Evolutionary conservation across 2,329 filamentous ascomycete genomes (phyloP).

Genomic region (Shiraia sp.): DNA sequence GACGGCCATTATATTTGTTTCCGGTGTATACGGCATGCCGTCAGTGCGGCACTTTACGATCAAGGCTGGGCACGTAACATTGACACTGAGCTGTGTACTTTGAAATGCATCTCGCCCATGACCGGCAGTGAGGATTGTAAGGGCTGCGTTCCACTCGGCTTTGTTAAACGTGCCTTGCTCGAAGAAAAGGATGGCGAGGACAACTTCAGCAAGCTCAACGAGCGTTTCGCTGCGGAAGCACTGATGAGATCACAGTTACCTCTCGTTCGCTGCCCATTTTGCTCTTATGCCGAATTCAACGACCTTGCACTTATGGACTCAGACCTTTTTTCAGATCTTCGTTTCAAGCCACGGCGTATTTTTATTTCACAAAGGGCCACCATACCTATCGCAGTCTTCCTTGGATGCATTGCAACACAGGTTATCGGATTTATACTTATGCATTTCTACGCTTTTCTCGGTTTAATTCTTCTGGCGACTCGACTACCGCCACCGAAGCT

Average conservation of each 20-base stretch:
- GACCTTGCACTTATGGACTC: slow-evolving; percentile 39
- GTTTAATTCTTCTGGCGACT: slow-evolving; percentile 14
- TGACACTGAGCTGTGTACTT: slow-evolving; percentile 69
- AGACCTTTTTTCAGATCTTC: slow-evolving; percentile 30
- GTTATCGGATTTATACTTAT: slow-evolving; percentile 60
- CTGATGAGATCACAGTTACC: slow-evolving; percentile 74
- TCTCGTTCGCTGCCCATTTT: slow-evolving; percentile 86
- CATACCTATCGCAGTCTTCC: slow-evolving; percentile 37
- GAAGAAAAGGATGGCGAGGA: slow-evolving; percentile 71
- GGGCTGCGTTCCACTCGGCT: slow-evolving; percentile 70
- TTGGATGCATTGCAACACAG: slow-evolving; percentile 49
- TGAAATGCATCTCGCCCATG: slow-evolving; percentile 81
- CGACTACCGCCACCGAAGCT: slow-evolving; percentile 44
- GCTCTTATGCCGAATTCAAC: slow-evolving; percentile 87
- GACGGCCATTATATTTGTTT: slow-evolving; percentile 77
- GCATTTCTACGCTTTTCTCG: slow-evolving; percentile 30
- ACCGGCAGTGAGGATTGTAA: slow-evolving; percentile 60
- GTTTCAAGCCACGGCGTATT: slow-evolving; percentile 37
- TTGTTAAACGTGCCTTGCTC: slow-evolving; percentile 73
- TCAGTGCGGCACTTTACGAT: slow-evolving; percentile 87
- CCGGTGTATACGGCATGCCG: slow-evolving; percentile 77
- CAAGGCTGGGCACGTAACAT: slow-evolving; percentile 88
- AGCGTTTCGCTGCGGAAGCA: slow-evolving; percentile 75
- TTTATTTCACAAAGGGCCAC: slow-evolving; percentile 29
- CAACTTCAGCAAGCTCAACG: slow-evolving; percentile 74